A percentile compares a stretch with the other conserved stretches of the same genome.
Evolutionary conservation across 805 yeast species (phyloP).

Genomic region (Groenewaldozyma salmanticensis): DNA sequence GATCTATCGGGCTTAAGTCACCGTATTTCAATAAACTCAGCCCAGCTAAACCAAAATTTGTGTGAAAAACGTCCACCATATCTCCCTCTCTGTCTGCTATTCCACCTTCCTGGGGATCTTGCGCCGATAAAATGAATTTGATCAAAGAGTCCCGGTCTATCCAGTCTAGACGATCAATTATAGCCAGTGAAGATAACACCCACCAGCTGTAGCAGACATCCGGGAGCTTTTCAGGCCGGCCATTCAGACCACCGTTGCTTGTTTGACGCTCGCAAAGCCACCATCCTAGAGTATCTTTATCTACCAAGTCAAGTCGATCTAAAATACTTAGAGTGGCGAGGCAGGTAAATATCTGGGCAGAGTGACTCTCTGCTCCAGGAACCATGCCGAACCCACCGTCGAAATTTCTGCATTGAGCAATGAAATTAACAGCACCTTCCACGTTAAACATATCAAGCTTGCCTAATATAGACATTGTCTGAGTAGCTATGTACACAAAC

Average conservation of each 20-base stretch:
- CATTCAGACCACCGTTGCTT: constrained; percentile 83
- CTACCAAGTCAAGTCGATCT: constrained; percentile 41
- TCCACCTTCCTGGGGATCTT: constrained; percentile 76
- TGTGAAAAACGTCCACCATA: constrained; percentile 88
- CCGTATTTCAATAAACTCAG: constrained; percentile 63
- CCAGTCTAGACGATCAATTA: constrained; percentile 62
- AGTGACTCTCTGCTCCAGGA: constrained; percentile 93
- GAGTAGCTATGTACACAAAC: constrained; percentile 75
- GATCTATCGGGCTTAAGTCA: constrained; percentile 58
- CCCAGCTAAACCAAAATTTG: constrained; percentile 84
- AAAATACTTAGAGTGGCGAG: constrained; percentile 70
- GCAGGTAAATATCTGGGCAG: constrained; percentile 86
- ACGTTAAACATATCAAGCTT: constrained; percentile 41
- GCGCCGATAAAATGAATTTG: constrained; percentile 63
- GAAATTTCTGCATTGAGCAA: constrained; percentile 67
- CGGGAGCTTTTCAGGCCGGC: constrained; percentile 90
- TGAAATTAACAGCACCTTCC: constrained; percentile 47
- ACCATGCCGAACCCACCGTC: constrained; percentile 94
- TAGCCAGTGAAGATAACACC: constrained; percentile 72
- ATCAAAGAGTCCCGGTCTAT: constrained; percentile 57
- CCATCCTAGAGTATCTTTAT: constrained; percentile 44
- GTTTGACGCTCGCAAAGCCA: constrained; percentile 93
- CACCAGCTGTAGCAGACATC: constrained; percentile 99
- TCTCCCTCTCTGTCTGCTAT: constrained; percentile 87
- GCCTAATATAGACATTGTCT: constrained; percentile 61